phyloP scores from a whole-genome alignment of 2,329 filamentous ascomycete genomes.

The Scedosporium boydii region DNA sequence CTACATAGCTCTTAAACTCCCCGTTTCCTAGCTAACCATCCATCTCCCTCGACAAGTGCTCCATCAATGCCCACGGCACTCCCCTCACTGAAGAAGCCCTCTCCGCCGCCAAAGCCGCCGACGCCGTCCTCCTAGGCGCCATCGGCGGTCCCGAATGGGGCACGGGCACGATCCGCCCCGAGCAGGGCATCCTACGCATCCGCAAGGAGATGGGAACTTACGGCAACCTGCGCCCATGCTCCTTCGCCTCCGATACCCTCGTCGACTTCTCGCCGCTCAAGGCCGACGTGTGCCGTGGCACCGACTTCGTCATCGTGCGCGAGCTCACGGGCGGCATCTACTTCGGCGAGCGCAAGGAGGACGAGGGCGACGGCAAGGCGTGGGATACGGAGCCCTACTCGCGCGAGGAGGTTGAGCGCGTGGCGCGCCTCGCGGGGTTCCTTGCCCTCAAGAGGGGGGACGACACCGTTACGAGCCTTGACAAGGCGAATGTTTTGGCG shows the following conservation, averaged over 20 bases:
- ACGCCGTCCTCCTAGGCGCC: constrained; percentile 85
- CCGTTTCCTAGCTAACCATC: constrained; percentile 3
- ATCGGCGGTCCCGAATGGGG: constrained; percentile 98
- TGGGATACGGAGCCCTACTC: constrained; percentile 84
- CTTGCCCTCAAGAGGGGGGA: constrained; percentile 67
- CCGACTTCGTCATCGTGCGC: constrained; percentile 86
- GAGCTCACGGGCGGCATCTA: constrained; percentile 92
- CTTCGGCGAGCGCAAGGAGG: constrained; percentile 83
- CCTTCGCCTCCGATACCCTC: constrained; percentile 81
- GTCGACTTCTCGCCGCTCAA: constrained; percentile 82
- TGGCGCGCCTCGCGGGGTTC: constrained; percentile 72
- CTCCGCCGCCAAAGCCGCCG: constrained; percentile 69
- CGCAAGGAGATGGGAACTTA: constrained; percentile 92
- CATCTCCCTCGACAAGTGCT: constrained; percentile 47
- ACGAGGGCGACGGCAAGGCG: constrained; percentile 63
- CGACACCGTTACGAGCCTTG: constrained; percentile 68
- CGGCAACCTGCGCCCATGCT: constrained; percentile 92
- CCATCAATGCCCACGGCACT: constrained; percentile 71
- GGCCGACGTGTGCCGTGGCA: constrained; percentile 72
- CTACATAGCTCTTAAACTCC: not conserved
- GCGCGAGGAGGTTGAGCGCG: constrained; percentile 75
- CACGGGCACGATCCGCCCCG: constrained; percentile 75
- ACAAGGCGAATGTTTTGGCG: constrained; percentile 95
- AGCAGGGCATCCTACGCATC: constrained; percentile 82
- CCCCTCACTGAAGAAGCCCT: constrained; percentile 80